A percentile compares a stretch with the other conserved stretches of the same genome.
Evolutionary conservation across 139 green algal genomes (phyloP).

Genomic region (Limnomonas spitsbergensis): DNA sequence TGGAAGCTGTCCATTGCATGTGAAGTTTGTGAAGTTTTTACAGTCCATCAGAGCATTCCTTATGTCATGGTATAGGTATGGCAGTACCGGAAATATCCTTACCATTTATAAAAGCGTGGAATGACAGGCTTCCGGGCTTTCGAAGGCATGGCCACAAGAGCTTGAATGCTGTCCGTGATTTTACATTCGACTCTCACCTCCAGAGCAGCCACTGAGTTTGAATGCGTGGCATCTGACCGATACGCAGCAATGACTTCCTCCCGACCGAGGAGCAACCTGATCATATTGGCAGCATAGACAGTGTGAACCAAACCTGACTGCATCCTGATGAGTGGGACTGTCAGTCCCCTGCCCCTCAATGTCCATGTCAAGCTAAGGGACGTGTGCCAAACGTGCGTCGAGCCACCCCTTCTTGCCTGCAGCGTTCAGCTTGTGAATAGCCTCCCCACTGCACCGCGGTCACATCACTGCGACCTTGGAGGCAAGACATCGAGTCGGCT

Average conservation of each 20-base stretch:
- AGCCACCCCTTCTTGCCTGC: slow-evolving; percentile 18
- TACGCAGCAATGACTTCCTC: slow-evolving; percentile 48
- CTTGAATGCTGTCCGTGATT: too few relatives aligned
- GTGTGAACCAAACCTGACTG: too few relatives aligned
- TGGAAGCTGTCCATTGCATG: neutral
- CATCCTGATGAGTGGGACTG: neutral
- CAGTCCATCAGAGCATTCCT: too few relatives aligned
- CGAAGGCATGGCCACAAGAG: too few relatives aligned
- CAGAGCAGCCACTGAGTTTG: slow-evolving; percentile 55
- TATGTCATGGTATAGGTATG: neutral
- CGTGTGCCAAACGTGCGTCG: too few relatives aligned
- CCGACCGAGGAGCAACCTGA: slow-evolving; percentile 50
- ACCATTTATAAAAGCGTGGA: too few relatives aligned
- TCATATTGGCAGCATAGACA: neutral
- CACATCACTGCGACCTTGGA: slow-evolving; percentile 28
- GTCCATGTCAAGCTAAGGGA: too few relatives aligned
- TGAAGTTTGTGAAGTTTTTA: too few relatives aligned
- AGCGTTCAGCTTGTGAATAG: slow-evolving; percentile 65
- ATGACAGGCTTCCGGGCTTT: too few relatives aligned
- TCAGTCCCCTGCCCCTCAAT: neutral
- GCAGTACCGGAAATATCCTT: neutral
- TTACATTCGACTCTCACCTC: slow-evolving; percentile 19
- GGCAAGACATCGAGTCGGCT: slow-evolving; percentile 40
- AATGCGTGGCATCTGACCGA: slow-evolving; percentile 23
- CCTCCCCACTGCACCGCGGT: slow-evolving; percentile 59